phyloP scores from a whole-genome alignment of 2,329 filamentous ascomycete species.

The Fusarium sublunatum region DNA sequence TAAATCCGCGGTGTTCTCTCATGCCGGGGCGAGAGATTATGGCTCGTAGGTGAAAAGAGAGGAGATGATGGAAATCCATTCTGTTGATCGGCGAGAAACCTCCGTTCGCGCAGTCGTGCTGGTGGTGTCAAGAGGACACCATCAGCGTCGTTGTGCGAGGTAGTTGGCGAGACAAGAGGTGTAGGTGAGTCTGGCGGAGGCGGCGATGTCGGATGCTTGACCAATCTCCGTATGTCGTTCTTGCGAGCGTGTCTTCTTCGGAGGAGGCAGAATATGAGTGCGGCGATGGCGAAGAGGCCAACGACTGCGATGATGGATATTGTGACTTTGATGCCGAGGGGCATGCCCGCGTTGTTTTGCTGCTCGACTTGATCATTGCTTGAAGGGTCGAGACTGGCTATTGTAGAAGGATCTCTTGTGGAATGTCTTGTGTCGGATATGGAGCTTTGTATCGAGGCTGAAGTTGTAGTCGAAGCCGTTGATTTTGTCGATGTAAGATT shows the following conservation, averaged over 20 bases:
- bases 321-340: constrained; percentile 57
- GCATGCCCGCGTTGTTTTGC: constrained; percentile 41
- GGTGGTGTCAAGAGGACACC: constrained; percentile 57
- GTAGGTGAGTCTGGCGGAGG: constrained; percentile 53
- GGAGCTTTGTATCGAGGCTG: constrained; percentile 12
- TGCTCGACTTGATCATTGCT: constrained; percentile 2
- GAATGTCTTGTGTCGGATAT: constrained; percentile 34
- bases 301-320: constrained; percentile 58
- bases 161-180: constrained; percentile 55
- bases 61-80: constrained; percentile 53
- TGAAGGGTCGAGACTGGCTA: constrained; percentile 25
- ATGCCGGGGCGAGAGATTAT: constrained; percentile 51
- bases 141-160: constrained; percentile 42
- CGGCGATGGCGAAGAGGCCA: constrained; percentile 52
- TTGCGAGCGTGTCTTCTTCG: constrained; percentile 43
- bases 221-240: constrained; percentile 19
- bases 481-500: not conserved
- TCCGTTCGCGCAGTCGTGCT: constrained; percentile 60
- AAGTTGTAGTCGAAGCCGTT: constrained; percentile 8
- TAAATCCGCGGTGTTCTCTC: constrained; percentile 39
- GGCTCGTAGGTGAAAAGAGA: constrained; percentile 52
- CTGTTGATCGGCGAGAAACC: constrained; percentile 49
- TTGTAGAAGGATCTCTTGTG: constrained; percentile 34
- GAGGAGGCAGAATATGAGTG: constrained; percentile 53
- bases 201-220: constrained; percentile 42